phyloP scores from a whole-genome alignment of 2,329 filamentous ascomycete genomes.

The Curvularia verruculosa region DNA sequence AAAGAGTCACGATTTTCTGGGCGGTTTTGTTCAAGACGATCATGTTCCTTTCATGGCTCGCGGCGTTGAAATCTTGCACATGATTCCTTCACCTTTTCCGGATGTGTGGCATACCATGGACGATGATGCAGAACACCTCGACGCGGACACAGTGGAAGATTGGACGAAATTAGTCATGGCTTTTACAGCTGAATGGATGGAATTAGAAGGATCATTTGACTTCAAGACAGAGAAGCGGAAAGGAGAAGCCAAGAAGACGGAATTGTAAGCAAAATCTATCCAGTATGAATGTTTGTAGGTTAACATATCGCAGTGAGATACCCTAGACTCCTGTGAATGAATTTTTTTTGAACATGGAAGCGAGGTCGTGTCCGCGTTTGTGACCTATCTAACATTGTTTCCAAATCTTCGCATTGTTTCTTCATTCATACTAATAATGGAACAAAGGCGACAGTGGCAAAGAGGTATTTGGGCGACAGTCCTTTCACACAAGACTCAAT shows the following conservation, averaged over 20 bases:
- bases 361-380: neutral
- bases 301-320: slow-evolving; percentile 42
- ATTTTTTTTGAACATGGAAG: neutral
- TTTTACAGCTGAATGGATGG: slow-evolving; percentile 94
- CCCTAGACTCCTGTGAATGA: slow-evolving; percentile 27
- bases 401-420: neutral
- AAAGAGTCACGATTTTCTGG: slow-evolving; percentile 55
- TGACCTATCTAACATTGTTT: neutral
- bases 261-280: slow-evolving; percentile 44
- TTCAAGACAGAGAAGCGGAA: slow-evolving; percentile 26
- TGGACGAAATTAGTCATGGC: slow-evolving; percentile 86
- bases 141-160: slow-evolving; percentile 80
- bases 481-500: slow-evolving; percentile 1
- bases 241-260: slow-evolving; percentile 35
- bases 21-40: slow-evolving; percentile 77
- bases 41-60: slow-evolving; percentile 89
- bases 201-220: slow-evolving; percentile 54
- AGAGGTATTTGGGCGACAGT: neutral
- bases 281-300: slow-evolving; percentile 12
- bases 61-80: slow-evolving; percentile 88
- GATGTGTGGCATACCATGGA: slow-evolving; percentile 82
- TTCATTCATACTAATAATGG: slow-evolving; percentile 2
- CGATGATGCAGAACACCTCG: slow-evolving; percentile 86
- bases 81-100: slow-evolving; percentile 87
- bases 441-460: slow-evolving; percentile 10